Evolutionary conservation across 169 alveolate genomes (phyloP).

Genomic region (Plasmodium fragile): DNA sequence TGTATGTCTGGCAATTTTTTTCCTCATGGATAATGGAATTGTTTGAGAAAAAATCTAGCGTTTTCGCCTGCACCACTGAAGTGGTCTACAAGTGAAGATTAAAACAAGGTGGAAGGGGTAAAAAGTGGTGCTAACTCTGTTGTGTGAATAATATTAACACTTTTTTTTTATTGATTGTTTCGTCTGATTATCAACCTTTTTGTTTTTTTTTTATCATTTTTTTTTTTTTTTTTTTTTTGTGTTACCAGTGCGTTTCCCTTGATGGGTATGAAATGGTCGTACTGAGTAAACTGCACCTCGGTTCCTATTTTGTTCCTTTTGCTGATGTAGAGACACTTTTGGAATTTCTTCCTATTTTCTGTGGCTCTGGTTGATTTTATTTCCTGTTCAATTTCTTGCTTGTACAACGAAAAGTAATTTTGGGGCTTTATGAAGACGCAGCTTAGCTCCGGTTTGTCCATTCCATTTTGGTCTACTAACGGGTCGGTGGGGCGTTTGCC

Average conservation of each 20-base stretch:
- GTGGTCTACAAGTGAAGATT: conserved; percentile 10
- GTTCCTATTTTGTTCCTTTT: conserved; percentile 5
- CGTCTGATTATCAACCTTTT: background rate
- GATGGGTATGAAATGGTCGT: conserved; percentile 12
- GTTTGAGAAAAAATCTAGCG: conserved; percentile 62
- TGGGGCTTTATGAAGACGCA: conserved; percentile 63
- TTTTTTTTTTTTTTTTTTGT: background rate
- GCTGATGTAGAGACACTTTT: conserved; percentile 48
- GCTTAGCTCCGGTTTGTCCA: conserved; percentile 16
- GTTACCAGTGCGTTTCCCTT: conserved; percentile 11
- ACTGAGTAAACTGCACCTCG: conserved; percentile 14
- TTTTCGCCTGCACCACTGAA: conserved; percentile 7
- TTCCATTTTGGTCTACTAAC: background rate
- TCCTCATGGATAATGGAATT: conserved; percentile 53
- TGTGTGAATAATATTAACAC: background rate
- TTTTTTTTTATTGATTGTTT: background rate
- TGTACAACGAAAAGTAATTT: conserved; percentile 29
- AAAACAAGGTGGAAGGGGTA: background rate
- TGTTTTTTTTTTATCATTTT: background rate
- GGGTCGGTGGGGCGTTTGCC: background rate
- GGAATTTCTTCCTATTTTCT: conserved; percentile 53
- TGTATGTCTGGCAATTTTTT: conserved; percentile 46
- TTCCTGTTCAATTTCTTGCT: conserved; percentile 57
- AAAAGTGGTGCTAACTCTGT: background rate
- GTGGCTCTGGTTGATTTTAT: conserved; percentile 13